Evolutionary conservation across 192 early-diverging fungal genomes (phyloP), one percentile per base, ranked within the genome.

Genomic region (Thoreauomyces humboldtii): DNA sequence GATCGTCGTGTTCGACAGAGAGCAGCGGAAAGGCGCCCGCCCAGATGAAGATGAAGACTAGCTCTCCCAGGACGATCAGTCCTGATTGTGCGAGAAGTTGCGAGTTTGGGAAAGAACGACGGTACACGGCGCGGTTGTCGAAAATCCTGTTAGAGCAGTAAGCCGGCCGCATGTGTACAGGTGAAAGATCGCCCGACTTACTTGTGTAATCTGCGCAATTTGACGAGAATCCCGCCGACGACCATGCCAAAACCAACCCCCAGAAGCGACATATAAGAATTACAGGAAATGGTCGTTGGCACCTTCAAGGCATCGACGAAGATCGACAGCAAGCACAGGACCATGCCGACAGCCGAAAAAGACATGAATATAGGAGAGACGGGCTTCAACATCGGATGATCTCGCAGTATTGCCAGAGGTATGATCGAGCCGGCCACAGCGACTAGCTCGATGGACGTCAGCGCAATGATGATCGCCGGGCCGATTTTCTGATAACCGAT

Each of bases 331-430:
- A 65, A 24, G 22, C 33, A 41, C 33, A 65, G 5, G 21, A 57
- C 22, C 63, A 65, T 57, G 28, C 63, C 63, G n/a, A 32, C 14
- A 6, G 36, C 63, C 4, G 63, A 44, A 2, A 43, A 27, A n/a
- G 63, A 51, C 63, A 65, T 65, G 63, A 65, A 65, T 0, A 44
- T 5, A 0, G 63, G 63, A n/a, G 63, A 65, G 1, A 65, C 37
- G 4, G 63, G 63, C 33, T 65, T 65, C 25, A 65, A 29, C 1
- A 65, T 6, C 25, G 34, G 4, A 24, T 65, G 51, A 28, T 34
- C 31, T 4, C 53, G 50, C 19, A 42, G 32, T 5, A 44, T 11
- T 14, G 57, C 4, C 25, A 65, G 43, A 14, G 33, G 24, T 15
- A 33, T 35, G 19, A 57, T 65, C 1, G 63, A 65, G 7, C 21